Evolutionary conservation across 1,139 yeast species (phyloP), one percentile per base, ranked within the genome.

Genomic region (Yarrowia galli): DNA sequence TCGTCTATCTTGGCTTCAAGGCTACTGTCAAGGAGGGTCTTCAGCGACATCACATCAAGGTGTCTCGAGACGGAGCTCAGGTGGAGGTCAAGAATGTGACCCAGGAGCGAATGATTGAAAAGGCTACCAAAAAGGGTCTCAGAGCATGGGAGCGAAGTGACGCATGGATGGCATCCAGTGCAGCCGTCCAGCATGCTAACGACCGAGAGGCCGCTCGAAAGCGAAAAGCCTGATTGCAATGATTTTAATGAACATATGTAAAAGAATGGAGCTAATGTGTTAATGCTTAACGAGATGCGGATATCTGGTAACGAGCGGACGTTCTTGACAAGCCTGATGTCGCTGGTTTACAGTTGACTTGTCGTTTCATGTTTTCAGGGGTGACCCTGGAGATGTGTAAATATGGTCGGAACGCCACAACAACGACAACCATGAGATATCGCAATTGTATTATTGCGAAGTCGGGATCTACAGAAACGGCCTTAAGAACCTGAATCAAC

Each of bases 1-100:
- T 48, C 46, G 46, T 61, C 28, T 46, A 46, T 20, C 36, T 46
- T 13, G 66, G 56, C 5, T 46, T 61, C 46, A 61, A 61, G 38
- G 66, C 56, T 20, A 61, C 54, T 6, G 66, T 61, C 45, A 61
- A 61, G 66, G 56, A 61, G 46, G 56, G 56, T 23, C 56, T 61
- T 5, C 45, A 35, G 20, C 43, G 66, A 23, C 66, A 61, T 36
- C 66, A 61, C 25, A 48, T 61, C 36, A 46, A 46, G 43, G 66
- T 61, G 23, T 61, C 66, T 46, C 66, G 66, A n/a, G 66, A 61
- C 18, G 66, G 66, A n/a, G 66, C 66, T 6, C 25, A 61, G 49
- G 66, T 61, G 32, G 66, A 48, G 46, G 66, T 61, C 25, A 61
- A 61, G 66, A 36, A 23, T n/a, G 66, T 61, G 23, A 36, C 66